Evolutionary conservation across 352 stramenopile genomes (phyloP).

Genomic region (Pythium coloratum): DNA sequence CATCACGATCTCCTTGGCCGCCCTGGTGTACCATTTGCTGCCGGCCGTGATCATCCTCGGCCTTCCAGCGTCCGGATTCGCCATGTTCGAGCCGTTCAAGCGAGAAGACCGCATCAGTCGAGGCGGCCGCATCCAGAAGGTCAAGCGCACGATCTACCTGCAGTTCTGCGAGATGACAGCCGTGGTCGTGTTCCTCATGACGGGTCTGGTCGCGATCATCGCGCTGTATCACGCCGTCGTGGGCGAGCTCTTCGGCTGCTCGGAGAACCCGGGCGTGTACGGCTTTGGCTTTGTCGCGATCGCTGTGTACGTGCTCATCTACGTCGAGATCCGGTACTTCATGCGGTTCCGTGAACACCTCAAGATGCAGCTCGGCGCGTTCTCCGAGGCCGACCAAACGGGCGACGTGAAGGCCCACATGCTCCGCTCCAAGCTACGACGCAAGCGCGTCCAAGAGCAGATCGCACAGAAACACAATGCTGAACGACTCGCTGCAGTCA

Average conservation of each 20-base stretch:
- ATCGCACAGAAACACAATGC: constrained; percentile 35
- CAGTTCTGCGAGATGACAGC: constrained; percentile 76
- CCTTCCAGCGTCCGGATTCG: constrained; percentile 58
- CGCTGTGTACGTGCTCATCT: constrained; percentile 62
- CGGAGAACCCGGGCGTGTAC: constrained; percentile 45
- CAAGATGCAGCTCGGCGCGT: constrained; percentile 84
- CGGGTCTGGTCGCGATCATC: constrained; percentile 43
- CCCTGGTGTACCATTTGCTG: constrained; percentile 73
- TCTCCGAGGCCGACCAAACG: constrained; percentile 81
- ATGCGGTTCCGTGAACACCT: constrained; percentile 80
- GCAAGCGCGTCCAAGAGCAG: constrained; percentile 27
- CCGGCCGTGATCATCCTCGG: constrained; percentile 61
- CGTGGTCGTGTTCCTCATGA: constrained; percentile 56
- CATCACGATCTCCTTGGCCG: constrained; percentile 52
- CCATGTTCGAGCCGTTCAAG: constrained; percentile 72
- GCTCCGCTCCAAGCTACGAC: constrained; percentile 53
- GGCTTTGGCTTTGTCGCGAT: constrained; percentile 43
- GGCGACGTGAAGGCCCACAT: constrained; percentile 74
- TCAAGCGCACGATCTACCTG: constrained; percentile 77
- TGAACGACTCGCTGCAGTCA: background rate
- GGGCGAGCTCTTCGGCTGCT: constrained; percentile 57
- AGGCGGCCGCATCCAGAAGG: constrained; percentile 62
- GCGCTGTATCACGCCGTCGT: constrained; percentile 62
- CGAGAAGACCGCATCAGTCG: constrained; percentile 63
- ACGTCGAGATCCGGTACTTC: constrained; percentile 68